Evolutionary conservation across 129 eudicot genomes (phyloP), one percentile per base, ranked within the genome.

Genomic region (Heracleum sosnowskyi): DNA sequence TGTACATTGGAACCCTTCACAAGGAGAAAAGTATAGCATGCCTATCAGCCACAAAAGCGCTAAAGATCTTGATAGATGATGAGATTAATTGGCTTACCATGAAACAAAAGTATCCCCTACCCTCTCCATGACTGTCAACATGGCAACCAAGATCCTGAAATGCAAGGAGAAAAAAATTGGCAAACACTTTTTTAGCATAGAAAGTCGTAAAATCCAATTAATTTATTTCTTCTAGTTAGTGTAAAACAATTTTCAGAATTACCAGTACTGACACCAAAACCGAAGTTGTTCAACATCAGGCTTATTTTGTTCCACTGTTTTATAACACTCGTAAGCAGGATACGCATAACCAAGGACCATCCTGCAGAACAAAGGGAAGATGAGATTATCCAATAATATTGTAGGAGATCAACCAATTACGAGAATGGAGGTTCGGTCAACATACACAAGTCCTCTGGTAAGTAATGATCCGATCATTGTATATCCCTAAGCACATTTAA

Each of bases 191-290:
- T 63, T 31, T 66, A 15, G 22, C 72, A 31, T 33, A 13, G 20
- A 29, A 64, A 29, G 1, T 31, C 13, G 2, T 5, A 66, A 63
- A 29, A 11, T 66, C 24, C 34, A 7, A 16, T 31, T 12, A 66
- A 66, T 31, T 12, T 2, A 60, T 26, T n/a, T 4, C 33, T n/a
- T 60, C 16, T 60, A 3, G 16, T 31, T 13, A 66, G 72, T 40
- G 6, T 33, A 66, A 31, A 37, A 28, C 39, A 15, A 31, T 15
- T 2, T 15, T 33, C 20, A 31, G 16, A 26, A 64, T 28, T 89
- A 93, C 98, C 98, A 93, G 82, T 91, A 93, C 68, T 93, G 98
- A 85, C 97, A 93, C 98, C 97, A 93, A 86, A 93, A 93, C 10
- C 96, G 97, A 46, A 93, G 93, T 78, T 88, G 93, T 81, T 89